Percentiles rank a stretch among this genome's conserved stretches.
Conservation (phyloP, 345 rosid genomes). For the Acer yangbiense region DNA sequence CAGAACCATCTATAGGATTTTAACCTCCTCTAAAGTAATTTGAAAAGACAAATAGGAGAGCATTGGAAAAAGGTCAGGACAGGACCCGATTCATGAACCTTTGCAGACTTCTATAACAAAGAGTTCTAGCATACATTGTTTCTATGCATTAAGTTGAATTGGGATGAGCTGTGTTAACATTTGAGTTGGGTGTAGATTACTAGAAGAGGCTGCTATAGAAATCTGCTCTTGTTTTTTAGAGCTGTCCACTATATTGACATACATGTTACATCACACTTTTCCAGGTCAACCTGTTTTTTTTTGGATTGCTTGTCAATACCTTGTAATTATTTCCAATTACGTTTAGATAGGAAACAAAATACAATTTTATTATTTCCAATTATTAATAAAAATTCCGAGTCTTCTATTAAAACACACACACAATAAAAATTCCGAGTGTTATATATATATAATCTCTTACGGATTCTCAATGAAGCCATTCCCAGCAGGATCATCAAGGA, state of each 20-base stretch:
- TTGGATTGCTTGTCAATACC: neutral
- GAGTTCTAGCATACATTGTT: neutral
- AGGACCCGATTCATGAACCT: neutral
- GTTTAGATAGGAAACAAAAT: neutral
- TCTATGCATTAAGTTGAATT: neutral
- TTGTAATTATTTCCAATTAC: neutral
- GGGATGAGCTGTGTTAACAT: neutral
- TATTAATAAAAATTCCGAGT: neutral
- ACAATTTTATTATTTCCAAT: neutral
- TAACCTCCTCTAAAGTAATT: neutral
- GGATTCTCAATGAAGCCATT: constrained; percentile 96
- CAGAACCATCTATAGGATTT: constrained; percentile 9
- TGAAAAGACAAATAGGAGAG: neutral
- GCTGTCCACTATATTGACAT: neutral
- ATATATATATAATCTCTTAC: constrained; percentile 44
- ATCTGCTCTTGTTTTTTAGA: neutral
- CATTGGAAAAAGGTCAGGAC: neutral
- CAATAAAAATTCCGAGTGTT: neutral
- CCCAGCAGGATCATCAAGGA: constrained; percentile 93
- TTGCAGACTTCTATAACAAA: neutral
- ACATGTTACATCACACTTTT: neutral
- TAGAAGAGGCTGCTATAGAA: neutral
- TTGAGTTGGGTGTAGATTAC: neutral
- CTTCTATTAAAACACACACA: neutral
- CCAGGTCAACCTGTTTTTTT: neutral